These are phyloP conservation scores for Abelmoschus esculentus DNA, from an alignment of 345 rosid genomes.

Conservation along the genomic window DNA sequence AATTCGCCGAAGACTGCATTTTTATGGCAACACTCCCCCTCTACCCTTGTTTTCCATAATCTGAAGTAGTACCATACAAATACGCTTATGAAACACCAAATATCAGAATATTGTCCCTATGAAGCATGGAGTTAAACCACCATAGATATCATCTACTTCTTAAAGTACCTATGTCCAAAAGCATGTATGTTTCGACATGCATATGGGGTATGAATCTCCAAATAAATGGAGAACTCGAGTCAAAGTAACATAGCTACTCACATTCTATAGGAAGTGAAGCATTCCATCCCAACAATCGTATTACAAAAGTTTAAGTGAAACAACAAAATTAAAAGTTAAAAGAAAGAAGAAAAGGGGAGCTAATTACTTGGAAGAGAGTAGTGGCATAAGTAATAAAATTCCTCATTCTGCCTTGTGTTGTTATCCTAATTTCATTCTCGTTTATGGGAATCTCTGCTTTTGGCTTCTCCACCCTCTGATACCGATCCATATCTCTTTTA, in stretches of 20 bases:
- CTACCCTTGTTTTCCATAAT: background rate
- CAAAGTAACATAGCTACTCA: background rate
- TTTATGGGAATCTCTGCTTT: constrained; percentile 51
- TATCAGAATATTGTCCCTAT: background rate
- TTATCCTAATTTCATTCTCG: constrained; percentile 50
- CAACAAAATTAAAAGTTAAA: background rate
- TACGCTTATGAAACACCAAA: background rate
- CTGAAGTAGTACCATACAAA: background rate
- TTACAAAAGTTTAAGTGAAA: background rate
- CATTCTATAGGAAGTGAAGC: background rate
- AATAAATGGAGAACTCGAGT: background rate
- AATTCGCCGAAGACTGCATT: background rate
- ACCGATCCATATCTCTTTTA: constrained; percentile 49
- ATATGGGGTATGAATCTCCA: background rate
- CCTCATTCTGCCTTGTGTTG: constrained; percentile 53
- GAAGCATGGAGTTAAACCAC: background rate
- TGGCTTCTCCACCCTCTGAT: constrained; percentile 70
- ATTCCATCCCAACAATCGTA: background rate
- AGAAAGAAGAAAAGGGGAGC: background rate
- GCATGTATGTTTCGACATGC: background rate
- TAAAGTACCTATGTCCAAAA: background rate
- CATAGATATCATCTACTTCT: background rate
- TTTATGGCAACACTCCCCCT: background rate
- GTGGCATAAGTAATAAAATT: constrained; percentile 67
- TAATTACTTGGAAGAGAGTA: constrained; percentile 66